Percentiles rank a stretch among this genome's conserved stretches.
phyloP scores from a whole-genome alignment of 2,329 filamentous ascomycete species.

The Colletotrichum navitas region DNA sequence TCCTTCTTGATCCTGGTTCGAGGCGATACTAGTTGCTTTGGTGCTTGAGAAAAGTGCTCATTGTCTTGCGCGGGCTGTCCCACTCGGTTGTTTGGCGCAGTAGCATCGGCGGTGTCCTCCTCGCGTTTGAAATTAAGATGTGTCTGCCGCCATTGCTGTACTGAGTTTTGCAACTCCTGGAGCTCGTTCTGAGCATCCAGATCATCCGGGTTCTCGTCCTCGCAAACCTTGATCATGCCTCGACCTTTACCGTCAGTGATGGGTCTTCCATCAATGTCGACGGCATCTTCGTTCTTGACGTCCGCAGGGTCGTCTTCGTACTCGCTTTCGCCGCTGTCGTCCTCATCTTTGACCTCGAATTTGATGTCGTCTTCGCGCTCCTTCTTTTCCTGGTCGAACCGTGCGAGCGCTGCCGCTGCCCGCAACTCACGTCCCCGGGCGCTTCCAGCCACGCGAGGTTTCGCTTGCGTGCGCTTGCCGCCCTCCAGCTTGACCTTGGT shows the following conservation, averaged over 20 bases:
- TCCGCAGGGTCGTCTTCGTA: slow-evolving; percentile 62
- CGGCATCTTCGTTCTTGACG: slow-evolving; percentile 62
- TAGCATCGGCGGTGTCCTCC: background rate
- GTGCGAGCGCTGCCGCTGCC: slow-evolving; percentile 80
- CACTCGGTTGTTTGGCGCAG: background rate
- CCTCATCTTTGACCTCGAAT: slow-evolving; percentile 50
- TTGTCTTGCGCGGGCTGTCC: slow-evolving; percentile 2
- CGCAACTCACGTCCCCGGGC: slow-evolving; percentile 80
- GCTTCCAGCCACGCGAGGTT: slow-evolving; percentile 81
- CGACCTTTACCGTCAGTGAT: slow-evolving; percentile 76
- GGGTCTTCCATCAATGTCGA: slow-evolving; percentile 74
- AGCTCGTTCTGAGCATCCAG: slow-evolving; percentile 72
- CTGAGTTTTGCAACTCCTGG: slow-evolving; percentile 70
- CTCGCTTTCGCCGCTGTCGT: slow-evolving; percentile 57
- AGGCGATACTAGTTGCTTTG: background rate
- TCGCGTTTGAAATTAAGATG: slow-evolving; percentile 34
- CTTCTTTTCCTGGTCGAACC: slow-evolving; percentile 73
- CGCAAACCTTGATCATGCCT: slow-evolving; percentile 80
- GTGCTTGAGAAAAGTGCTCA: background rate
- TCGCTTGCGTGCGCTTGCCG: slow-evolving; percentile 71
- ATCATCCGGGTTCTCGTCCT: slow-evolving; percentile 72
- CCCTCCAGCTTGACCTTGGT: slow-evolving; percentile 75
- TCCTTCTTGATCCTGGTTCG: slow-evolving; percentile 32
- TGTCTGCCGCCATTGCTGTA: slow-evolving; percentile 44
- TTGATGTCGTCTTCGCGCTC: slow-evolving; percentile 56